Base-by-base conservation (phyloP, 768 basidiomycete genomes). In the Cyathus striatus region DNA sequence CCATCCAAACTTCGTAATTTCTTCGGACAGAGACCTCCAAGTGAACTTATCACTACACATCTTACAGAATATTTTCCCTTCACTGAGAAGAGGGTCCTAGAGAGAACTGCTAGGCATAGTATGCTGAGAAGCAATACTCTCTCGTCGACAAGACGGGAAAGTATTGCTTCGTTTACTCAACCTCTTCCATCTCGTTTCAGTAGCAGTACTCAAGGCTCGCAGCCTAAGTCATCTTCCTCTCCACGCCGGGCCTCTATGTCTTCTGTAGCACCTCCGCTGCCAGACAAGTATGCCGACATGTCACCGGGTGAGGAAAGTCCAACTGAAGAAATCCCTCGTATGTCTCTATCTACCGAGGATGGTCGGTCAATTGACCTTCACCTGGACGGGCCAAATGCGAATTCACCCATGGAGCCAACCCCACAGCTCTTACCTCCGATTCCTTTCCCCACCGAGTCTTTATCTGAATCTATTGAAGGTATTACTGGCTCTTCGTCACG, bases 11-110 rank as follows among this genome's bases (percentile, higher is more conserved):
- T 93, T 37, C 88, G 88, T 63, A 93, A 92, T 71, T 99, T 98
- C 73, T 95, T 97, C 53, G 96, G 95, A 13, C 96, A 97, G 56
- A 87, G 96, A 30, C 96, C 96, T 0, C 94, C 96, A 0, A 91
- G 88, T 65, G 96, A 98, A 62, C 81, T 98, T 49, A 98, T 98
- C 68, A 90, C 94, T 20, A 95, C 74, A 5, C 94, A 98, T 58
- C 64, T 98, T 40, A 82, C 86, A 16, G 94, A 96, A 47, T 99
- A 87, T 70, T 99, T 99, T 80, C 96, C 96, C 1, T 76, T 78
- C 49, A 83, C 91, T 3, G 92, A 96, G 71, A 90, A 86, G 68
- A 93, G 86, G 65, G 86, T 89, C 26, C 69, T 99, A 30, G 79
- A 87, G 60, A 83, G 92, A 40, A 91, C 90, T 5, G 86, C 88